Conservation (phyloP, 1,139 yeast species). For the Taphrina pruni region DNA sequence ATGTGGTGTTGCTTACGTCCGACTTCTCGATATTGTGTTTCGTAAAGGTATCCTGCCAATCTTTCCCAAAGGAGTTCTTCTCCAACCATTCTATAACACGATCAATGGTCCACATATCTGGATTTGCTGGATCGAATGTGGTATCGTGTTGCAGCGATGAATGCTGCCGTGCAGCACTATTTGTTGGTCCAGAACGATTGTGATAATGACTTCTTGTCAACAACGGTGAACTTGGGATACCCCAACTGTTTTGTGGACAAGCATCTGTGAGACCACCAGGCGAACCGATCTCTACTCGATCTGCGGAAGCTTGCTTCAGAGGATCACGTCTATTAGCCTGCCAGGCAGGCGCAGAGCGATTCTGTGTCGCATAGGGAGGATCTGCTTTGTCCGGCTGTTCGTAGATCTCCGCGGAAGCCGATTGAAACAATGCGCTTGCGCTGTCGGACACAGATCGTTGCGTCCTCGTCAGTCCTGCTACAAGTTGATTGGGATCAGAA, state of each 20-base stretch:
- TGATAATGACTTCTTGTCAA: conserved; percentile 1
- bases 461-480: neutral
- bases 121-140: conserved; percentile 20
- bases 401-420: neutral
- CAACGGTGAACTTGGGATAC: conserved; percentile 1
- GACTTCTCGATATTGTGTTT: conserved; percentile 22
- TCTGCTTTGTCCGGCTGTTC: neutral
- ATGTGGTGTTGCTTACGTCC: conserved; percentile 4
- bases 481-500: too few species aligned
- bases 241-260: neutral
- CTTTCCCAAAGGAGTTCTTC: conserved; percentile 29
- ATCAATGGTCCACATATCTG: conserved; percentile 27
- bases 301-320: neutral
- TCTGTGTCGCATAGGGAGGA: neutral
- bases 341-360: neutral
- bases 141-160: neutral
- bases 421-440: neutral
- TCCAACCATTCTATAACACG: conserved; percentile 25
- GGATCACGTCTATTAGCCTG: neutral
- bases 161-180: neutral
- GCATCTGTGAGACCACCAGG: neutral
- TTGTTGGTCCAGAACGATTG: neutral
- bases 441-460: neutral
- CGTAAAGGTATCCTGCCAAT: conserved; percentile 33
- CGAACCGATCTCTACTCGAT: neutral